phyloP scores from a whole-genome alignment of 768 basidiomycete species.

The Amanita fuliginea region DNA sequence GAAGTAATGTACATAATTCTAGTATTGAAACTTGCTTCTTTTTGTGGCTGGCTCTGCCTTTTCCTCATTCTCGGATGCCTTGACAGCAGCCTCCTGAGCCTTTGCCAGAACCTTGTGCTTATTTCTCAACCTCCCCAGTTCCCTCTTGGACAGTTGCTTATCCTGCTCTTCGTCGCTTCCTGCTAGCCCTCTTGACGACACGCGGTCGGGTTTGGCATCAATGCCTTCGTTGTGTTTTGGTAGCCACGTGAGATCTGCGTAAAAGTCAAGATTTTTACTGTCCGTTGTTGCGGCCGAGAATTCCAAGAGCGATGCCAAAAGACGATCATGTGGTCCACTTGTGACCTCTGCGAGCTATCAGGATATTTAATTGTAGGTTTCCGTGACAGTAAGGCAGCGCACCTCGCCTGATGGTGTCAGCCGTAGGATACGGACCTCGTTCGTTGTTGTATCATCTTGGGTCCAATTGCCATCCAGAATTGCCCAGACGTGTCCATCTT shows the following conservation, averaged over 20 bases:
- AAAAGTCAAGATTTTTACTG: constrained; percentile 46
- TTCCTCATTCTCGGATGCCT: not conserved
- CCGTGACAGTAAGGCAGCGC: constrained; percentile 3
- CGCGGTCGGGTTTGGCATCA: constrained; percentile 2
- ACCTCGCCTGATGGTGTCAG: constrained; percentile 28
- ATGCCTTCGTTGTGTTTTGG: constrained; percentile 43
- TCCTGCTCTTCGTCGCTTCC: constrained; percentile 10
- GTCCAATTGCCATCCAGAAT: constrained; percentile 15
- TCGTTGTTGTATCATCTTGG: constrained; percentile 2
- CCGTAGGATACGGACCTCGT: constrained; percentile 16
- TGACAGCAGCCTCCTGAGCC: constrained; percentile 12
- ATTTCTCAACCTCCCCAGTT: constrained; percentile 38
- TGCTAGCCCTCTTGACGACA: constrained; percentile 1
- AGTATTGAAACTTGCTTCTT: not conserved
- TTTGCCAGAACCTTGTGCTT: constrained; percentile 33
- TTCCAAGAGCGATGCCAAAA: constrained; percentile 27
- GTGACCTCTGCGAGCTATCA: constrained; percentile 23
- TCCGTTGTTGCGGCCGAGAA: constrained; percentile 35
- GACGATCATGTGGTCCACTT: constrained; percentile 12
- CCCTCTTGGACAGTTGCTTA: constrained; percentile 30
- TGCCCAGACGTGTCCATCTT: constrained; percentile 14
- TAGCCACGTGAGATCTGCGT: constrained; percentile 41
- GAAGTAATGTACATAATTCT: constrained; percentile 14
- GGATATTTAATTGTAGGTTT: not conserved
- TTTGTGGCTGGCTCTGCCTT: not conserved